Percentiles rank a stretch among this genome's conserved stretches.
Evolutionary conservation across 805 yeast species (phyloP).

Genomic region (Teunomyces aglyptinius): DNA sequence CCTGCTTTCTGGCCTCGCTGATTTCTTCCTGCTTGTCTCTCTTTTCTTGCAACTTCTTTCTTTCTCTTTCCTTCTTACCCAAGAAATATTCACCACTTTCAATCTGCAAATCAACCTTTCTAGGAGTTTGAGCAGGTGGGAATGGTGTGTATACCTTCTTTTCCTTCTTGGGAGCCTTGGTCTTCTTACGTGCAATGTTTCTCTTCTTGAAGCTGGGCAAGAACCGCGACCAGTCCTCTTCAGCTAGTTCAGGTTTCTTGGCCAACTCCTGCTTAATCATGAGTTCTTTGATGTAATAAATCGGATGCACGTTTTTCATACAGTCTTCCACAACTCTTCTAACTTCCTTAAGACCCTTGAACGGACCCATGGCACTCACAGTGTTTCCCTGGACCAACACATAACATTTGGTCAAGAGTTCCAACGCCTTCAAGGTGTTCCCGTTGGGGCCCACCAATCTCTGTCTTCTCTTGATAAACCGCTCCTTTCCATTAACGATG

Average conservation of each 20-base stretch:
- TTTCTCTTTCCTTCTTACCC: slow-evolving; percentile 78
- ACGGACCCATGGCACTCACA: slow-evolving; percentile 96
- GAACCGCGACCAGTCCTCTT: slow-evolving; percentile 96
- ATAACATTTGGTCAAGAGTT: slow-evolving; percentile 91
- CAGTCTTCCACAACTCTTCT: slow-evolving; percentile 96
- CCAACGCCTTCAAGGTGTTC: slow-evolving; percentile 92
- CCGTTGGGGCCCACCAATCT: slow-evolving; percentile 96
- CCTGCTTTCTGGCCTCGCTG: slow-evolving; percentile 61
- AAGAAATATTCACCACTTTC: slow-evolving; percentile 98
- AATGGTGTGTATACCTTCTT: slow-evolving; percentile 92
- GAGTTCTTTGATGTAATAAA: slow-evolving; percentile 92
- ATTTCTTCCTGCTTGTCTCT: slow-evolving; percentile 73
- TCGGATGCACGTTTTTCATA: slow-evolving; percentile 96
- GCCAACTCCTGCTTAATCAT: slow-evolving; percentile 97
- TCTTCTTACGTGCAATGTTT: slow-evolving; percentile 91
- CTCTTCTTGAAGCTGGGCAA: slow-evolving; percentile 95
- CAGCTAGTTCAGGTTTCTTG: slow-evolving; percentile 90
- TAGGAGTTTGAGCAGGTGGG: slow-evolving; percentile 97
- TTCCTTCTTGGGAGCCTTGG: slow-evolving; percentile 61
- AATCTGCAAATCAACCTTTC: slow-evolving; percentile 95
- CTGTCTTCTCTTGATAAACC: slow-evolving; percentile 94
- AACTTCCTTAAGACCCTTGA: slow-evolving; percentile 84
- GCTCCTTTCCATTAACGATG: slow-evolving; percentile 83
- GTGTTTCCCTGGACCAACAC: slow-evolving; percentile 97
- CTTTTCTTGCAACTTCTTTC: slow-evolving; percentile 70